Percentiles rank a stretch among this genome's conserved stretches.
Conservation (phyloP, 1,284 basidiomycete species). For the Ceratorhiza oryzae-sativae region DNA sequence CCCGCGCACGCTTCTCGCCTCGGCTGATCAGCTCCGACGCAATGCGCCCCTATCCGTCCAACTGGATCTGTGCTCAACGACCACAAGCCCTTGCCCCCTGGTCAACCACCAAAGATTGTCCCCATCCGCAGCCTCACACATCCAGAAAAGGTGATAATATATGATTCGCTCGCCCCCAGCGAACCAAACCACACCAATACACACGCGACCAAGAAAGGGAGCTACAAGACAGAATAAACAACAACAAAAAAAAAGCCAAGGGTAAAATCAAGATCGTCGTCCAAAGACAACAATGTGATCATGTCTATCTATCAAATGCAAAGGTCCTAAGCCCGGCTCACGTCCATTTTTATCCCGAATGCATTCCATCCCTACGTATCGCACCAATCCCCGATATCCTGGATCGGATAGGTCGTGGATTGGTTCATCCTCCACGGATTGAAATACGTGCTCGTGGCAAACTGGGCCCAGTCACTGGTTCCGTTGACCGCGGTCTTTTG, state of each 20-base stretch:
- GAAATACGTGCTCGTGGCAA: conserved; percentile 15
- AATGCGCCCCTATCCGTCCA: not conserved
- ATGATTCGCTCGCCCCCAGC: not conserved
- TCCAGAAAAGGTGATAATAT: not conserved
- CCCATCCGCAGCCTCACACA: not conserved
- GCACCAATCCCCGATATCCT: conserved; percentile 36
- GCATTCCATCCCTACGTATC: too few species aligned
- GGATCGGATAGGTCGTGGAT: not conserved
- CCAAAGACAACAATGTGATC: conserved; percentile 7
- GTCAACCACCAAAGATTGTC: too few species aligned
- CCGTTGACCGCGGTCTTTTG: conserved; percentile 8
- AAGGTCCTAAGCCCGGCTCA: not conserved
- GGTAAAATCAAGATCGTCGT: conserved; percentile 5
- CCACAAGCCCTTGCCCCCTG: not conserved
- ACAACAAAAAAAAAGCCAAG: not conserved
- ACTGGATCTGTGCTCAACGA: not conserved
- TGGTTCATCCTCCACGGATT: conserved; percentile 32
- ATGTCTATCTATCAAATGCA: not conserved
- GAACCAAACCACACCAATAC: not conserved
- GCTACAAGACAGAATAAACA: too few species aligned
- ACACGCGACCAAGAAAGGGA: not conserved
- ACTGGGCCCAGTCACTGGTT: conserved; percentile 19
- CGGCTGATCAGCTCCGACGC: not conserved
- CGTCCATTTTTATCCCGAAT: too few species aligned
- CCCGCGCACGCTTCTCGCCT: not conserved